Evolutionary conservation across 805 yeast genomes (phyloP), one percentile per base, ranked within the genome.

Genomic region (Clavispora asparagi): DNA sequence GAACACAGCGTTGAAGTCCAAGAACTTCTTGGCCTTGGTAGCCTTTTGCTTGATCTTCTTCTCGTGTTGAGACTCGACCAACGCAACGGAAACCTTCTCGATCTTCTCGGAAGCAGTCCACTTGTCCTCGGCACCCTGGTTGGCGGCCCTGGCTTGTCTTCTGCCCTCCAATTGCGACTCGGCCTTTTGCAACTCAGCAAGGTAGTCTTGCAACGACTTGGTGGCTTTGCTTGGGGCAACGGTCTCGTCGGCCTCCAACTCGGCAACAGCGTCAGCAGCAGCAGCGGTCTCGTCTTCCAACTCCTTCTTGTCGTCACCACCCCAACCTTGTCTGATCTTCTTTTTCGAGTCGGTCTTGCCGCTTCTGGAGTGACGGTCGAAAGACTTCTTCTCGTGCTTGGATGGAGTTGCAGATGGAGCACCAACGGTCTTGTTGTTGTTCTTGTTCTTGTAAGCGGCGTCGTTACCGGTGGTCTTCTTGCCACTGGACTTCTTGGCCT

Each of bases 261-360:
- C 75, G 47, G 62, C 68, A 30, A 52, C 61, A 51, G 78, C 86
- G 40, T 64, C 71, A 33, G 54, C 63, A 41, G 55, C 54, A 46
- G 62, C 76, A 56, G 79, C 86, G 53, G 61, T 56, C 70, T 82
- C 89, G 57, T 79, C 87, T 56, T 74, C 85, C 67, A 77, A 81
- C 77, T 83, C 87, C 52, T 63, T 59, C 65, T 74, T 77, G 62
- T 76, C 73, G 70, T 84, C 81, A 65, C 83, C 88, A 65, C 96
- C 95, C 92, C 96, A 88, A 57, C 90, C 91, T 73, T 83, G 84
- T 69, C 77, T 80, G 63, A 85, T 78, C 71, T 85, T 83, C 84
- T 89, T 91, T 59, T 78, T 80, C 59, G 96, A 76, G 76, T 90
- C 97, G 62, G 81, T 68, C 78, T 86, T 87, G 64, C 85, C 88